Conservation (phyloP, 768 basidiomycete species). For the Mycena vulgaris region DNA sequence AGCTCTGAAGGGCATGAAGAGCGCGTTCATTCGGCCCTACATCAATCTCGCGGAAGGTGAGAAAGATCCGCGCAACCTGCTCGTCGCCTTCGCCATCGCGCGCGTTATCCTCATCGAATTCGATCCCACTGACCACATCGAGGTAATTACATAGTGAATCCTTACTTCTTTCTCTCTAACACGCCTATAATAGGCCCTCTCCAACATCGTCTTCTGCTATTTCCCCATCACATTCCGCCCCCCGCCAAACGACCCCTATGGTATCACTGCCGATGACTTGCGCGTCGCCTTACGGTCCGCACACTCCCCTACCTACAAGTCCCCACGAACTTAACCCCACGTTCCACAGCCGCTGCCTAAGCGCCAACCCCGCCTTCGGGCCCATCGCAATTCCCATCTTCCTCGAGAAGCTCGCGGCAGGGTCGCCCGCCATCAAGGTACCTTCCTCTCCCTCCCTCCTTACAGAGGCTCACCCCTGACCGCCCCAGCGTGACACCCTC, state of each 20-base stretch:
- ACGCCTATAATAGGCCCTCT: slow-evolving; percentile 73
- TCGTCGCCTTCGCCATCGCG: slow-evolving; percentile 91
- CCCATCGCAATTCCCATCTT: slow-evolving; percentile 89
- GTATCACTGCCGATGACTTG: slow-evolving; percentile 91
- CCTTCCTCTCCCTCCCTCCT: not conserved
- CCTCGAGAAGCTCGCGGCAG: slow-evolving; percentile 91
- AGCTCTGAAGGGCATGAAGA: slow-evolving; percentile 83
- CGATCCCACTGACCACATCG: slow-evolving; percentile 79
- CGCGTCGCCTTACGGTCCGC: slow-evolving; percentile 77
- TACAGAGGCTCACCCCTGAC: not conserved
- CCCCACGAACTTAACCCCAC: not conserved
- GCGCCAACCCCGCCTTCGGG: slow-evolving; percentile 87
- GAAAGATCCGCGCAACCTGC: slow-evolving; percentile 96
- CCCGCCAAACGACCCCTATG: slow-evolving; percentile 94
- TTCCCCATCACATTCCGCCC: slow-evolving; percentile 98
- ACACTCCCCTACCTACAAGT: not conserved
- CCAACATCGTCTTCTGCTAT: slow-evolving; percentile 97
- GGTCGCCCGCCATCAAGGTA: slow-evolving; percentile 89
- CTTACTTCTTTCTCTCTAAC: slow-evolving; percentile 4
- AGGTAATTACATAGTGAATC: too few species aligned
- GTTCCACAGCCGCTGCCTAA: slow-evolving; percentile 72
- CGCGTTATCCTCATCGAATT: slow-evolving; percentile 92
- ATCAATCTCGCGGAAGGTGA: slow-evolving; percentile 91
- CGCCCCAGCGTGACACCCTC: slow-evolving; percentile 83
- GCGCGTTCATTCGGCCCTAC: slow-evolving; percentile 83